phyloP scores from a whole-genome alignment of 768 basidiomycete genomes.

The Suillus hirtellus region DNA sequence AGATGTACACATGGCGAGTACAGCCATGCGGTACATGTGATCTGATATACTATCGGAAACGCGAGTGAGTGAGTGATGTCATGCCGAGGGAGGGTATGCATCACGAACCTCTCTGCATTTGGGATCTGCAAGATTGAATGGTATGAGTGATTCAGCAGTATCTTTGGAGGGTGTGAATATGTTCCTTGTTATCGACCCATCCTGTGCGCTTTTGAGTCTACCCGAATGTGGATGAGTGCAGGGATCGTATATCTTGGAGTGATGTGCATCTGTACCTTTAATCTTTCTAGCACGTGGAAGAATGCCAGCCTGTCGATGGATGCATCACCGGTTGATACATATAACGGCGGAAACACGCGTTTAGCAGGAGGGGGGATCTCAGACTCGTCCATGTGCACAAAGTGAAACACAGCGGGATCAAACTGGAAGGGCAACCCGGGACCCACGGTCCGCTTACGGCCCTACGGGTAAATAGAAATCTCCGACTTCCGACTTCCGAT shows the following conservation, averaged over 20 bases:
- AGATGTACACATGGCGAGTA: constrained; percentile 87
- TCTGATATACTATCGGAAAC: constrained; percentile 73
- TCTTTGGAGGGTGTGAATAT: constrained; percentile 1
- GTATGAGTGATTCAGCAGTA: constrained; percentile 9
- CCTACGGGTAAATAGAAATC: neutral
- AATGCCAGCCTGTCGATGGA: constrained; percentile 80
- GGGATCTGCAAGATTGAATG: constrained; percentile 54
- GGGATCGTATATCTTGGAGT: neutral
- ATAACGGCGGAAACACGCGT: constrained; percentile 62
- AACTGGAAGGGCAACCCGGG: neutral
- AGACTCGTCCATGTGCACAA: neutral
- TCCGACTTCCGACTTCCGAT: constrained; percentile 28
- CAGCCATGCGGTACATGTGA: constrained; percentile 96
- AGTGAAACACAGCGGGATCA: neutral
- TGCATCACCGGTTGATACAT: constrained; percentile 50
- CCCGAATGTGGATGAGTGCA: constrained; percentile 7
- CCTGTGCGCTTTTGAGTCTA: constrained; percentile 96
- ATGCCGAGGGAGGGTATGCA: neutral
- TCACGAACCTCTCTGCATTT: constrained; percentile 71
- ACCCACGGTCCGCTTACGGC: neutral
- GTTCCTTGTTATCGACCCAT: constrained; percentile 78
- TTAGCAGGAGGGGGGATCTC: constrained; percentile 14
- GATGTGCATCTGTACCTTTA: constrained; percentile 62
- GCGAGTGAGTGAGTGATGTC: constrained; percentile 1
- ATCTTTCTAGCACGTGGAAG: constrained; percentile 82